Base-by-base conservation (phyloP, 148 eudicot genomes). In the Rheum nobile region DNA sequence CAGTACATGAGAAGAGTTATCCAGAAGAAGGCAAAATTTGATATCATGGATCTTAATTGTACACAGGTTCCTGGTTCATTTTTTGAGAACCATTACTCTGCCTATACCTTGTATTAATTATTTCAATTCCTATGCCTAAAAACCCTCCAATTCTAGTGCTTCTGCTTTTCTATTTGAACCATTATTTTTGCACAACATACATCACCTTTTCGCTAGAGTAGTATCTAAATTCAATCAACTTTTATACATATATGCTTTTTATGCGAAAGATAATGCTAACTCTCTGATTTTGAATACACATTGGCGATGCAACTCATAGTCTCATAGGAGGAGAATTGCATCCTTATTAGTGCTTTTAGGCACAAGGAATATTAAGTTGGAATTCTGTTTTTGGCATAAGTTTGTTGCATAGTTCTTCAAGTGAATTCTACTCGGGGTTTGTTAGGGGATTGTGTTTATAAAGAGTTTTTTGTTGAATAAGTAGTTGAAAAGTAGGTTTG, bases 1-100 rank as follows among this genome's bases (percentile, higher is more conserved):
- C 91, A 87, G 78, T 90, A 92, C 82, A 92, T 92, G 98, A 88
- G 98, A 41, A 86, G 90, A 55, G 86, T 87, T 73, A 92, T 92
- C 63, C 91, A 82, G 76, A 92, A 84, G 85, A 92, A 83, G 83
- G 96, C 91, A 72, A 88, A 92, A 72, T 92, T 92, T 85, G 98
- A 92, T 83, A 92, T 92, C 59, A 92, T 80, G 89, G 83, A 86
- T 80, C 91, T 92, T 37, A 88, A 90, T 50, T 86, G 89, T 75
- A 39, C 80, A 57, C 81, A 92, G 96, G 98, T 90, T 70, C 74
- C 70, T 72, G 46, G 44, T 71, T 34, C 28, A 38, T 63, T 41
- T 41, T 65, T 75, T 65, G 59, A 42, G 72, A 75, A 70, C 39
- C 67, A 61, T 74, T 68, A 41, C 46, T 35, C 70, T 32, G n/a